Base-by-base conservation (phyloP, 495 filamentous ascomycete genomes). In the Talaromyces ruber region DNA sequence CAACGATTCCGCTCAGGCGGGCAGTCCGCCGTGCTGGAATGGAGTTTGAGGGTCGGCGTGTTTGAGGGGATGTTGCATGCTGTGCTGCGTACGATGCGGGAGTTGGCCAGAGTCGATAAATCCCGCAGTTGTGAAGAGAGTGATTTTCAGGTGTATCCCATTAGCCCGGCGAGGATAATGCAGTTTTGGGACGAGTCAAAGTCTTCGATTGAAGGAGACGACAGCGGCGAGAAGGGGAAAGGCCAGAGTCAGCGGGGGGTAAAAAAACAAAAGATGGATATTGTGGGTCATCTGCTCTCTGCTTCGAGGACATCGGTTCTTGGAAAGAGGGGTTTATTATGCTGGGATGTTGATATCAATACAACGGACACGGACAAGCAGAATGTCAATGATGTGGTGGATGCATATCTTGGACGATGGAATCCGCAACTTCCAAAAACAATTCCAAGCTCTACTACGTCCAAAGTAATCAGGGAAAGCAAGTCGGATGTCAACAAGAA, bases 1-100 rank as follows among this genome's bases (percentile, higher is more conserved):
- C 93, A 98, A 69, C 89, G 93, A 1, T 95, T 88, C 73, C 89
- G 94, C 26, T 87, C 86, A 11, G 78, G 76, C 18, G 84, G 90
- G 30, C 79, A 71, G 0, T 65, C 81, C 0, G 81, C 84, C 6
- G 83, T 98, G 3, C 83, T 86, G 37, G 91, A 98, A 72, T 97
- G 93, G 94, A 96, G 92, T 21, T 63, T 97, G 32, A 81, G 92
- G 2, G 93, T 97, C 3, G 95, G 96, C 64, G 88, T 91, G 70
- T 83, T 98, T 22, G 93, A 98, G 72, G 83, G 85, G 0, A 96
- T 97, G 88, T 71, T 97, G 2, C 88, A 94, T 74, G 89, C 89
- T 26, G 79, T 88, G n/a, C 71, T 97, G 8, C 73, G 79, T 28
- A 81, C 87, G 16, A 67, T 91, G 57, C 70, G 71, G 29, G 66